Conservation (phyloP, 768 basidiomycete species). For the Rubroboletus pulcherrimus region DNA sequence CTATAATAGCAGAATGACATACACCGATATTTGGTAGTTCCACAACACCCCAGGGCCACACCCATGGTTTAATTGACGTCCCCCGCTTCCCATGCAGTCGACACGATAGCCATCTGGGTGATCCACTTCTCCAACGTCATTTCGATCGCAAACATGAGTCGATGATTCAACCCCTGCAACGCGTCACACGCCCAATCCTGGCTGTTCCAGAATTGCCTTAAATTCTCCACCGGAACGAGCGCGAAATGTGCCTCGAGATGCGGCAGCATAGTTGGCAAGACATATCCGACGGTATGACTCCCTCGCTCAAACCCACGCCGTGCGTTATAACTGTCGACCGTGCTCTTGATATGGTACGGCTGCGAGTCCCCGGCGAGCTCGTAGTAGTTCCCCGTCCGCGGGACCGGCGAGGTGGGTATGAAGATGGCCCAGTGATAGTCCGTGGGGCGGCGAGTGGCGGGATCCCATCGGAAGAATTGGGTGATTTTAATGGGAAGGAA, state of each 20-base stretch:
- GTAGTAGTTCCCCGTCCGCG: constrained; percentile 5
- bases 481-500: constrained; percentile 4
- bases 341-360: background rate
- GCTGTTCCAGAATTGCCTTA: background rate
- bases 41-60: too few species aligned
- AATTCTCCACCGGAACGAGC: background rate
- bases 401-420: constrained; percentile 5
- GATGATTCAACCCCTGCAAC: constrained; percentile 2
- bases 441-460: background rate
- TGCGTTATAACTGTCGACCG: background rate
- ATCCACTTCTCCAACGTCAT: background rate
- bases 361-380: background rate
- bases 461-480: background rate
- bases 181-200: constrained; percentile 7
- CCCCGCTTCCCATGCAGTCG: background rate
- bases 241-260: constrained; percentile 6
- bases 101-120: constrained; percentile 10
- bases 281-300: constrained; percentile 9
- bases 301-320: constrained; percentile 2
- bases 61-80: background rate
- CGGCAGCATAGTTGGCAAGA: constrained; percentile 1
- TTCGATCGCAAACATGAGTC: background rate
- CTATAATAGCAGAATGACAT: background rate
- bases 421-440: constrained; percentile 10
- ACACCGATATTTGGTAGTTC: too few species aligned